Evolutionary conservation across 768 basidiomycete genomes (phyloP).

Genomic region (Roridomyces roridus): DNA sequence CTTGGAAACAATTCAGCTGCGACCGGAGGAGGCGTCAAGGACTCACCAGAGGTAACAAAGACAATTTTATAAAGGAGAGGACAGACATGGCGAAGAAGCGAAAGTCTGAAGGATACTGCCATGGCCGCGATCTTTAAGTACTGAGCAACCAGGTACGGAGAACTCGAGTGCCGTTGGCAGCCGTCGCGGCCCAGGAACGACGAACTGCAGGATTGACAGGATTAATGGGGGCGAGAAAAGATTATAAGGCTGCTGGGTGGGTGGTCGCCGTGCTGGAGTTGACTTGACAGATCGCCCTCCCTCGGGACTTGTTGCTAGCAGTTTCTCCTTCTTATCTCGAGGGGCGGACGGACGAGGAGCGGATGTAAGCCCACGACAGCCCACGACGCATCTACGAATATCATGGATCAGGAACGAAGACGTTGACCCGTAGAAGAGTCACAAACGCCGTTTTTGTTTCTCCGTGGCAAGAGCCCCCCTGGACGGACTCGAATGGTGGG

Average conservation of each 20-base stretch:
- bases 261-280: background rate
- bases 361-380: too few relatives aligned
- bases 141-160: conserved; percentile 12
- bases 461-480: too few relatives aligned
- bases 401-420: background rate
- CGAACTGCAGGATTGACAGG: conserved; percentile 18
- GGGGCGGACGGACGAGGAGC: too few relatives aligned
- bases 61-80: conserved; percentile 14
- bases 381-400: background rate
- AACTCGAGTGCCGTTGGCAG: conserved; percentile 5
- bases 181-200: conserved; percentile 18
- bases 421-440: too few relatives aligned
- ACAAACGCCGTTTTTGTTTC: too few relatives aligned
- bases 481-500: too few relatives aligned
- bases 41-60: conserved; percentile 19
- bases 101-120: conserved; percentile 7
- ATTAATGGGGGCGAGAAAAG: too few relatives aligned
- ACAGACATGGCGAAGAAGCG: conserved; percentile 21
- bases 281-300: conserved; percentile 26
- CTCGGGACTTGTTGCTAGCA: background rate
- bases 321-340: too few relatives aligned
- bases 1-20: background rate
- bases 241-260: too few relatives aligned
- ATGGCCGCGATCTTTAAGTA: conserved; percentile 5
- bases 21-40: background rate